Evolutionary conservation across 768 basidiomycete species (phyloP).

Genomic region (Lenzites betulinus): DNA sequence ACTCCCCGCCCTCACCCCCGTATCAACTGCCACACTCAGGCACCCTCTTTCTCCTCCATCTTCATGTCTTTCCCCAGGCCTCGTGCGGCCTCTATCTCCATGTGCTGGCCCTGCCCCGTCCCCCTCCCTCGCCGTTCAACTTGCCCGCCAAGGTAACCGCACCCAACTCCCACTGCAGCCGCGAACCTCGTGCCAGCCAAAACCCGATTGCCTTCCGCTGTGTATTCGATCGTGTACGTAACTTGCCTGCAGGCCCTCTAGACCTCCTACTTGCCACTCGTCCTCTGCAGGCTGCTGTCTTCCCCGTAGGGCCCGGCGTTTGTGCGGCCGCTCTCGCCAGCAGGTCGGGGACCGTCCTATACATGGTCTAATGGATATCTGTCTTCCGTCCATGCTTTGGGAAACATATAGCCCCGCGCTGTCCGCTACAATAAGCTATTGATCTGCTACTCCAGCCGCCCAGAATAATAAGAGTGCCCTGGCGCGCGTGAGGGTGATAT

Average conservation of each 20-base stretch:
- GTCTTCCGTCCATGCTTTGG: not conserved
- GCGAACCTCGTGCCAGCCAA: conserved; percentile 18
- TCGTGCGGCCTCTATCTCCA: too few species aligned
- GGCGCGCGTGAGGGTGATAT: not conserved
- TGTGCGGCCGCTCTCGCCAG: not conserved
- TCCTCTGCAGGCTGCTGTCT: not conserved
- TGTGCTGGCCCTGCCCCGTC: not conserved
- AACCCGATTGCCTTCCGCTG: conserved; percentile 10
- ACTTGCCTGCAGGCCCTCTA: not conserved
- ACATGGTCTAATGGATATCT: conserved; percentile 3
- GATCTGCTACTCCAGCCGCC: not conserved
- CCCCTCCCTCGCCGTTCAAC: not conserved
- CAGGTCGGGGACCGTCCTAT: not conserved
- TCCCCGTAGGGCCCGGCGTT: not conserved
- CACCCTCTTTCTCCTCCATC: conserved; percentile 1
- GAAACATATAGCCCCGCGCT: conserved; percentile 8
- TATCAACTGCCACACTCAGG: conserved; percentile 17
- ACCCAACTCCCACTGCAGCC: conserved; percentile 3
- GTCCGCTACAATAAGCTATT: not conserved
- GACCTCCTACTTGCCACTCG: not conserved
- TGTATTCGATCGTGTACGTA: conserved; percentile 13
- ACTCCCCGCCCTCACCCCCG: not conserved
- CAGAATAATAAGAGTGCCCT: not conserved
- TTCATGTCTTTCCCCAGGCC: too few species aligned
- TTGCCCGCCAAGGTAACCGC: not conserved